Evolutionary conservation across 2,329 filamentous ascomycete species (phyloP).

Genomic region (Talaromyces sp.): DNA sequence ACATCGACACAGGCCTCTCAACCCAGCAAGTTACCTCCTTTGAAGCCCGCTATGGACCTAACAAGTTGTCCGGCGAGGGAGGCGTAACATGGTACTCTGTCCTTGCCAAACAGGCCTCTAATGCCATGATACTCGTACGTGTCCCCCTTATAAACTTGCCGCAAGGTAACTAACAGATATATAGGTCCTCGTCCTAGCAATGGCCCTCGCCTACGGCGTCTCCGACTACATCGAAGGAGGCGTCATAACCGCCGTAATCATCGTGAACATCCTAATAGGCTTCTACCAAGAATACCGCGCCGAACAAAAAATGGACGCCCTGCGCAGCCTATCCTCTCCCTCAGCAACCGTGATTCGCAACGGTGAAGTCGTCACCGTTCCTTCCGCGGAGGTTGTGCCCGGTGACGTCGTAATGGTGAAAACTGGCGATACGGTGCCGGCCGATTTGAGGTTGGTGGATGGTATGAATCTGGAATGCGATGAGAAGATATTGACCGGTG

Average conservation of each 20-base stretch:
- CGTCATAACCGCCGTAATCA: constrained; percentile 55
- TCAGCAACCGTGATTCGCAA: constrained; percentile 54
- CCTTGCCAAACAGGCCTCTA: constrained; percentile 49
- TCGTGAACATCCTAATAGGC: constrained; percentile 54
- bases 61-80: constrained; percentile 45
- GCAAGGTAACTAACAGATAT: no score
- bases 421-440: constrained; percentile 56
- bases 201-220: constrained; percentile 57
- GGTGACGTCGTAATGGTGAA: constrained; percentile 51
- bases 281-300: constrained; percentile 58
- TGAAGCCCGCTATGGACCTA: constrained; percentile 46
- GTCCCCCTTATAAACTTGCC: not conserved
- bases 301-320: constrained; percentile 55
- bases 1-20: constrained; percentile 45
- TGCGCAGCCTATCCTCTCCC: constrained; percentile 53
- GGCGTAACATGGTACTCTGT: constrained; percentile 47
- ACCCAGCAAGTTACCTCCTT: constrained; percentile 40
- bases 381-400: constrained; percentile 55
- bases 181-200: constrained; percentile 69
- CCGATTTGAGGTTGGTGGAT: constrained; percentile 52
- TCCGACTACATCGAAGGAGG: constrained; percentile 55
- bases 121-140: constrained; percentile 51
- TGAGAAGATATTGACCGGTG: constrained; percentile 57
- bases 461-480: constrained; percentile 71
- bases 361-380: constrained; percentile 48